Conservation (phyloP, 352 stramenopile species). For the Globisporangium polare region DNA sequence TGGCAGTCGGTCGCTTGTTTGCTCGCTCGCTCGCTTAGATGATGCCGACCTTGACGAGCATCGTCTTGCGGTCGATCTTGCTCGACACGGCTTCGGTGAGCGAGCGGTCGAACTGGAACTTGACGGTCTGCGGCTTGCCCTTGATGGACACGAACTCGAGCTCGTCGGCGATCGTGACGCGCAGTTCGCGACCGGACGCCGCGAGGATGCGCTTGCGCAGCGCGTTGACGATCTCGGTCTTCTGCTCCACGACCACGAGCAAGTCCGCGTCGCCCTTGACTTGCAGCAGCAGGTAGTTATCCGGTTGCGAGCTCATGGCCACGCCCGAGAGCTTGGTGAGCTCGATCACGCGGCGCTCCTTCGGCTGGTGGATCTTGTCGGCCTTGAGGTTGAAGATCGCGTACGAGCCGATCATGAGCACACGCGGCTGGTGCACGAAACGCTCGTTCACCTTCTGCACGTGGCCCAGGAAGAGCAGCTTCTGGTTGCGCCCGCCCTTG, state of each 20-base stretch:
- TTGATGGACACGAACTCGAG: slow-evolving; percentile 73
- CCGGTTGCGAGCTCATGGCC: slow-evolving; percentile 70
- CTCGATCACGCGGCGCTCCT: slow-evolving; percentile 73
- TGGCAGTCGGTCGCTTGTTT: not conserved
- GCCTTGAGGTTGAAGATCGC: slow-evolving; percentile 85
- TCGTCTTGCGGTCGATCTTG: slow-evolving; percentile 71
- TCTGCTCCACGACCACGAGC: slow-evolving; percentile 65
- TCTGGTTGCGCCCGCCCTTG: slow-evolving; percentile 35
- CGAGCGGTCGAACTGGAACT: slow-evolving; percentile 65
- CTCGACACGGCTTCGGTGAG: slow-evolving; percentile 53
- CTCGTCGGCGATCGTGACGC: slow-evolving; percentile 60
- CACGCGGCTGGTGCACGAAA: slow-evolving; percentile 71
- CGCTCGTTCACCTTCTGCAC: slow-evolving; percentile 85
- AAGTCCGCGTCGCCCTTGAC: slow-evolving; percentile 75
- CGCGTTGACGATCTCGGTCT: slow-evolving; percentile 78
- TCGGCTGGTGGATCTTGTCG: slow-evolving; percentile 79
- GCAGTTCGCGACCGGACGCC: slow-evolving; percentile 47
- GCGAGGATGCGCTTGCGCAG: slow-evolving; percentile 64
- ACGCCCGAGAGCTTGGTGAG: slow-evolving; percentile 53
- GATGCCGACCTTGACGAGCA: slow-evolving; percentile 69
- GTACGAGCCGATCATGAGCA: slow-evolving; percentile 72
- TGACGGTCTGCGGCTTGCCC: slow-evolving; percentile 58
- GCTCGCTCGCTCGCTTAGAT: slow-evolving; percentile 32
- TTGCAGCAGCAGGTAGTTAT: slow-evolving; percentile 79
- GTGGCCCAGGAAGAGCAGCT: slow-evolving; percentile 64